Conservation (phyloP, 2,329 filamentous ascomycete species). For the Chrysosporium keratinophilum region DNA sequence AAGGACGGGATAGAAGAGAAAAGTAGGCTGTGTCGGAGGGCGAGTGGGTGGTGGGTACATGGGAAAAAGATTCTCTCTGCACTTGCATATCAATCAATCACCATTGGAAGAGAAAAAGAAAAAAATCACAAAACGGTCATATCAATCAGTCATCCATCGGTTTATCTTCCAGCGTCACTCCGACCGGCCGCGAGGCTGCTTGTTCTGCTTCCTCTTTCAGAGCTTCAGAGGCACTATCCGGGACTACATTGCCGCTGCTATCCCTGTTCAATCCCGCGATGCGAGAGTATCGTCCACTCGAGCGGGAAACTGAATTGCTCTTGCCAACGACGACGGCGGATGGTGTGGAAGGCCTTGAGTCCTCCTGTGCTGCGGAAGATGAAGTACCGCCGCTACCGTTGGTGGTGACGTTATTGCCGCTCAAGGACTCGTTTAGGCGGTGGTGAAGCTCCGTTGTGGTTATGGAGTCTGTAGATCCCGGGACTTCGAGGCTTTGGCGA, state of each 20-base stretch:
- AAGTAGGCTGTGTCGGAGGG: no score
- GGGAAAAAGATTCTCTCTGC: no score
- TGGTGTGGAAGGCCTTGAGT: constrained; percentile 23
- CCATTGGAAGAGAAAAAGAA: no score
- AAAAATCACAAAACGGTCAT: no score
- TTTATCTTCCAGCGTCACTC: constrained; percentile 61
- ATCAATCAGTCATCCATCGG: constrained; percentile 60
- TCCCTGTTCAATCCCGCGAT: constrained; percentile 43
- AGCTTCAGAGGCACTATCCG: constrained; percentile 22
- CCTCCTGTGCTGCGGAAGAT: constrained; percentile 19
- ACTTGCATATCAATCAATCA: no score
- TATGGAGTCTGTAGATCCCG: constrained; percentile 46
- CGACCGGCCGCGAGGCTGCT: constrained; percentile 25
- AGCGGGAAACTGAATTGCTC: constrained; percentile 53
- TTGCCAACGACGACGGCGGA: constrained; percentile 42
- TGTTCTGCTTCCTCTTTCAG: constrained; percentile 22
- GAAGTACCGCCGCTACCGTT: constrained; percentile 34
- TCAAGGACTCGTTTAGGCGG: constrained; percentile 14
- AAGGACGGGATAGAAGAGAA: no score
- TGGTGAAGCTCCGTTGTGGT: constrained; percentile 25
- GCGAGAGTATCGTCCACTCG: constrained; percentile 40
- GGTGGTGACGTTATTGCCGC: constrained; percentile 14
- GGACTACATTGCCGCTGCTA: constrained; percentile 25
- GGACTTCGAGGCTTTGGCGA: constrained; percentile 70
- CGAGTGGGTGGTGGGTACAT: no score